phyloP scores from a whole-genome alignment of 129 eudicot species.

The Glebionis coronaria region DNA sequence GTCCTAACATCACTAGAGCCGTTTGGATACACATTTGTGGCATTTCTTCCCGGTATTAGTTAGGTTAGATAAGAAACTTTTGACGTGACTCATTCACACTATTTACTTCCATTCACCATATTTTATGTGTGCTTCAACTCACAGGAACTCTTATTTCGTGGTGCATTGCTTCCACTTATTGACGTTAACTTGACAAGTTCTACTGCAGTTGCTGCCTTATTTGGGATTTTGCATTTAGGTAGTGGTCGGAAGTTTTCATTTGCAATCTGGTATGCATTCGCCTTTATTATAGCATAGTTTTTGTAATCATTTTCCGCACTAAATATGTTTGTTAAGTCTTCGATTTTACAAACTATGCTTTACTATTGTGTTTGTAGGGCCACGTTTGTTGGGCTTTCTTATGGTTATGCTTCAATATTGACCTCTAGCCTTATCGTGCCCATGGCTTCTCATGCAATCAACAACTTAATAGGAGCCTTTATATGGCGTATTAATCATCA shows the following conservation, averaged over 20 bases:
- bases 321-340: not conserved
- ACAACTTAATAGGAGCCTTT: constrained; percentile 74
- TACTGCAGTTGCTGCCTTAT: constrained; percentile 71
- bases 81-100: too few relatives aligned
- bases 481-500: constrained; percentile 59
- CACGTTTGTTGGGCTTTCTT: constrained; percentile 75
- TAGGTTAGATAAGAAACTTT: too few relatives aligned
- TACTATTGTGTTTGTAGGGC: constrained; percentile 77
- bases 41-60: constrained; percentile 72
- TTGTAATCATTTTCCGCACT: too few relatives aligned
- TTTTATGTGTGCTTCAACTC: constrained; percentile 4
- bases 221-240: constrained; percentile 85
- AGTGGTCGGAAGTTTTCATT: constrained; percentile 83
- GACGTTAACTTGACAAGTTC: constrained; percentile 59
- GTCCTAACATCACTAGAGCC: constrained; percentile 79
- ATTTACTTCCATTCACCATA: too few relatives aligned
- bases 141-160: constrained; percentile 88
- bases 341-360: too few relatives aligned
- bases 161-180: constrained; percentile 73
- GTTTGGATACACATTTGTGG: constrained; percentile 65
- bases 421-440: constrained; percentile 82
- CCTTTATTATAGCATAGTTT: not conserved
- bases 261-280: constrained; percentile 71
- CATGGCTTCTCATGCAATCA: constrained; percentile 86
- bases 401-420: constrained; percentile 67